Percentiles rank a stretch among this genome's conserved stretches.
Conservation (phyloP, 805 yeast species). For the Ogataea salicorniae region DNA sequence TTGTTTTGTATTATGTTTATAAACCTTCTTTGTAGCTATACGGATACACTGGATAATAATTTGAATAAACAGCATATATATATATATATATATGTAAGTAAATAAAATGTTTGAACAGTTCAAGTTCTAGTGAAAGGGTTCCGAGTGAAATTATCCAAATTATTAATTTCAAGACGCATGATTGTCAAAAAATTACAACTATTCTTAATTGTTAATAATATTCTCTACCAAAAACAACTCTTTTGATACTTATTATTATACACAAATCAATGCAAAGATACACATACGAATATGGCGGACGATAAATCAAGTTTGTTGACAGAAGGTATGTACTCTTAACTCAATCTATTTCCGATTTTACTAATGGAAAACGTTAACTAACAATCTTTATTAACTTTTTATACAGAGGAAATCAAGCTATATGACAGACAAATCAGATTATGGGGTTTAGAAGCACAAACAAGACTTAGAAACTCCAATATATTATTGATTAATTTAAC, state of each 20-base stretch:
- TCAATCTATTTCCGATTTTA: neutral
- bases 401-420: slow-evolving; percentile 74
- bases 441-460: slow-evolving; percentile 95
- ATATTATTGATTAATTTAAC: slow-evolving; percentile 68
- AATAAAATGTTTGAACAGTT: neutral
- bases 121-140: neutral
- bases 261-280: no score
- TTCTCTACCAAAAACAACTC: no score
- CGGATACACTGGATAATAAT: neutral
- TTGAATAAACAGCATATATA: neutral
- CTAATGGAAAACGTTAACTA: neutral
- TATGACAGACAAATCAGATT: slow-evolving; percentile 92
- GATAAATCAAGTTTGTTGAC: neutral
- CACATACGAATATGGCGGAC: neutral
- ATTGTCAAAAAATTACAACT: neutral
- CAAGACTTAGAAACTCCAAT: slow-evolving; percentile 63
- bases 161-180: no score
- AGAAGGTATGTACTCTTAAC: slow-evolving; percentile 2
- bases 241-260: no score
- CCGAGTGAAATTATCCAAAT: neutral
- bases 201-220: neutral
- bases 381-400: neutral
- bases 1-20: neutral
- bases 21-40: no score
- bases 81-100: neutral